Evolutionary conservation across 2,329 filamentous ascomycete genomes (phyloP).

Genomic region (Cercospora citrullina): DNA sequence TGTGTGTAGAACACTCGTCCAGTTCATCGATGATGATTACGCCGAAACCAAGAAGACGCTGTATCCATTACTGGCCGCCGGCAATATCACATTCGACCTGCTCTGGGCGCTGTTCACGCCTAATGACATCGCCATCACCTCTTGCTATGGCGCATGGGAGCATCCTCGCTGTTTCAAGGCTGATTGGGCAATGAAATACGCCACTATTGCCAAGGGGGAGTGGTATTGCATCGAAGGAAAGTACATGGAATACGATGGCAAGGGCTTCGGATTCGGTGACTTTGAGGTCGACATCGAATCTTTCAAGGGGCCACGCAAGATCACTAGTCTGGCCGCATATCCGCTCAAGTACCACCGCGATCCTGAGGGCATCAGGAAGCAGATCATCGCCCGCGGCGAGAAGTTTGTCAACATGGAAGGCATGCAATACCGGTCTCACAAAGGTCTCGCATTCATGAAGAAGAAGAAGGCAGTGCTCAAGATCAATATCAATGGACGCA

Average conservation of each 20-base stretch:
- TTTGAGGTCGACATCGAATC: constrained; percentile 67
- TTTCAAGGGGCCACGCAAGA: constrained; percentile 81
- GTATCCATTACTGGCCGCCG: constrained; percentile 75
- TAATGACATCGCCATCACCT: constrained; percentile 73
- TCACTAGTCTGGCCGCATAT: constrained; percentile 74
- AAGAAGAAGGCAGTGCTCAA: constrained; percentile 73
- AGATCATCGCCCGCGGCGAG: constrained; percentile 77
- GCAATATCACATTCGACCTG: constrained; percentile 84
- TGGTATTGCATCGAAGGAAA: constrained; percentile 75
- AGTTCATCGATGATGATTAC: constrained; percentile 81
- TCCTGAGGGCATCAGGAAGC: constrained; percentile 61
- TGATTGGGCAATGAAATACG: constrained; percentile 70
- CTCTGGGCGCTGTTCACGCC: constrained; percentile 90
- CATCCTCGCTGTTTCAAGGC: constrained; percentile 82
- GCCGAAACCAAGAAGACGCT: constrained; percentile 75
- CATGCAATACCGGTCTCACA: constrained; percentile 78
- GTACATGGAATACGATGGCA: constrained; percentile 88
- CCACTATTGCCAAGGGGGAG: constrained; percentile 67
- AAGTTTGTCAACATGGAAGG: constrained; percentile 80
- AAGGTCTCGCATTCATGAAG: constrained; percentile 83
- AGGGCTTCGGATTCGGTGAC: constrained; percentile 74
- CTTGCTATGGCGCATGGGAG: constrained; percentile 73
- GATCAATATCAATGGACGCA: constrained; percentile 79
- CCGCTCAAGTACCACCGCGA: constrained; percentile 80
- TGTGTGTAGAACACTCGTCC: constrained; percentile 70